phyloP scores from a whole-genome alignment of 257 asterid species.

The Euphrasia confusa region DNA sequence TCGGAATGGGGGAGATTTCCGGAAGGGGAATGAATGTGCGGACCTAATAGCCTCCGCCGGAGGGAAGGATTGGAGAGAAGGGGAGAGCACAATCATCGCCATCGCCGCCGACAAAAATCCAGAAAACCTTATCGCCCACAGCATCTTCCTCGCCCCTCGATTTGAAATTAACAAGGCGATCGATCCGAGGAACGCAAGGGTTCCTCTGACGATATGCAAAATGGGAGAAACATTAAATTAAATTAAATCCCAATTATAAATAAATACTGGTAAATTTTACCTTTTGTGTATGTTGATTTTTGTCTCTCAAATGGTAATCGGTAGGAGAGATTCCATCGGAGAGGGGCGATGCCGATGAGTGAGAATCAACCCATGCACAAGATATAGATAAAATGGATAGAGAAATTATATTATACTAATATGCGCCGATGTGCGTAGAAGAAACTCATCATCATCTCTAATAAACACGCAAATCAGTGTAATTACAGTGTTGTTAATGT shows the following conservation, averaged over 20 bases:
- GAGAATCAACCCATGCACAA: slow-evolving; percentile 30
- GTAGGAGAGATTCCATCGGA: slow-evolving; percentile 29
- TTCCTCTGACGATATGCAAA: slow-evolving; percentile 32
- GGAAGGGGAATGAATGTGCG: slow-evolving; percentile 23
- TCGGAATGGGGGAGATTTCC: slow-evolving; percentile 31
- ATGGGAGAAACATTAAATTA: not conserved
- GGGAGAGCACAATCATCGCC: slow-evolving; percentile 43
- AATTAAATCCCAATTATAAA: slow-evolving; percentile 16
- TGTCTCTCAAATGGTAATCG: slow-evolving; percentile 27
- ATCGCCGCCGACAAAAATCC: slow-evolving; percentile 35
- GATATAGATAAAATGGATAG: slow-evolving; percentile 15
- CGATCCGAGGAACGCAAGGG: slow-evolving; percentile 45
- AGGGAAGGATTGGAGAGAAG: slow-evolving; percentile 49
- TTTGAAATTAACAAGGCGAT: slow-evolving; percentile 4
- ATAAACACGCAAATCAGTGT: not conserved
- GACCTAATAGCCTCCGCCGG: slow-evolving; percentile 48
- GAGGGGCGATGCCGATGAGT: slow-evolving; percentile 21
- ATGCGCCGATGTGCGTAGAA: slow-evolving; percentile 30
- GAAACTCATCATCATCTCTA: slow-evolving; percentile 3
- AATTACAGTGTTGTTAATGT: too few species aligned
- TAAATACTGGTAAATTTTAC: not conserved
- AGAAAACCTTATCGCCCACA: slow-evolving; percentile 39
- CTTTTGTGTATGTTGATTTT: slow-evolving; percentile 1
- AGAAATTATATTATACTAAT: not conserved
- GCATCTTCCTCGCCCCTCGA: slow-evolving; percentile 28